These are phyloP conservation scores for Chondrostereum purpureum DNA, from an alignment of 1,284 basidiomycete genomes.

Conservation along the genomic window DNA sequence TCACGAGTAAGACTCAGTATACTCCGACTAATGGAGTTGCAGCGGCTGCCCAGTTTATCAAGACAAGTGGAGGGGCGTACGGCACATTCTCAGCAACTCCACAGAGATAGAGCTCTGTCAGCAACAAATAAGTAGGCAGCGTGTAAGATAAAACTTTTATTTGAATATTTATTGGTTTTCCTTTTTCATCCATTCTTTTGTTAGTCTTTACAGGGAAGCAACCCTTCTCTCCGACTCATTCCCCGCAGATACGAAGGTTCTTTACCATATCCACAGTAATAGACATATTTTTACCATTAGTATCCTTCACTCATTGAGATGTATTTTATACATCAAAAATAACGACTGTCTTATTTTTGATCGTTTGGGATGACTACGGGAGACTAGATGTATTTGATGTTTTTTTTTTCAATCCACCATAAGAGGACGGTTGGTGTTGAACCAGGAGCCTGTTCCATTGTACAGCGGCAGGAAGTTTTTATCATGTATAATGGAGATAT, in stretches of 20 bases:
- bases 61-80: not conserved
- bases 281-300: too few species aligned
- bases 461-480: not conserved
- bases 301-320: too few species aligned
- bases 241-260: too few species aligned
- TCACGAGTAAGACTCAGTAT: constrained; percentile 14
- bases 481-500: not conserved
- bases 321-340: too few species aligned
- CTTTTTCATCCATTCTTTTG: not conserved
- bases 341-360: too few species aligned
- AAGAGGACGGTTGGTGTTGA: not conserved
- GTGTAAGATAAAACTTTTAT: not conserved
- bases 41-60: not conserved
- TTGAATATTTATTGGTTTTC: not conserved
- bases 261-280: too few species aligned
- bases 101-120: not conserved
- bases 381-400: too few species aligned
- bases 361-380: too few species aligned
- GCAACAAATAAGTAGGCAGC: not conserved
- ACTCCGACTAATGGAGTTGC: not conserved
- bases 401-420: not conserved
- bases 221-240: too few species aligned
- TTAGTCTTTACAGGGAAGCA: not conserved
- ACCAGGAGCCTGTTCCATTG: not conserved
- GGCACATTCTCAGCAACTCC: not conserved